Conservation (phyloP, 2,329 filamentous ascomycete genomes). For the Ilyonectria destructans region DNA sequence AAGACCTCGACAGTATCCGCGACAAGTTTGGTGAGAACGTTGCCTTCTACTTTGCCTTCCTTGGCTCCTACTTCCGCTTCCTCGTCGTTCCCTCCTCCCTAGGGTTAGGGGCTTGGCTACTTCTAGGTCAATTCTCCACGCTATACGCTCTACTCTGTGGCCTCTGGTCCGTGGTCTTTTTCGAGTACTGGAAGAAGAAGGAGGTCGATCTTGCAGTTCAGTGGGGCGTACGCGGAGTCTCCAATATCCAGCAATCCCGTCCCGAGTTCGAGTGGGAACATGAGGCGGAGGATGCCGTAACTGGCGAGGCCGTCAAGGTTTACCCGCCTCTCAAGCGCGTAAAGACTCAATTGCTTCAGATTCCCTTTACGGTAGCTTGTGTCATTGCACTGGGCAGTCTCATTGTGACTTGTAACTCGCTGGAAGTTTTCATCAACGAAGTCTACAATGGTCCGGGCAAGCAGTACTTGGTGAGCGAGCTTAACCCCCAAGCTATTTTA, state of each 20-base stretch:
- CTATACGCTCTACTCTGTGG: slow-evolving; percentile 85
- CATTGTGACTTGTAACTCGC: slow-evolving; percentile 89
- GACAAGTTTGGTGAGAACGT: slow-evolving; percentile 87
- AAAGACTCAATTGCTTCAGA: slow-evolving; percentile 82
- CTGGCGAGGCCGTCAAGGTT: slow-evolving; percentile 82
- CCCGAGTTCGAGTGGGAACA: slow-evolving; percentile 86
- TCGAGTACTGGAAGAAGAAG: slow-evolving; percentile 97
- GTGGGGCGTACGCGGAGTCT: slow-evolving; percentile 92
- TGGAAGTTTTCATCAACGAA: slow-evolving; percentile 96
- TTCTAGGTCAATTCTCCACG: slow-evolving; percentile 89
- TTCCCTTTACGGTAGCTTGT: slow-evolving; percentile 88
- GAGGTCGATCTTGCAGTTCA: slow-evolving; percentile 88
- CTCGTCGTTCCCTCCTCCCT: slow-evolving; percentile 86
- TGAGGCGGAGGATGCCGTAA: slow-evolving; percentile 83
- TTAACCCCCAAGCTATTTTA: neutral
- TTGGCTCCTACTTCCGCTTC: slow-evolving; percentile 91
- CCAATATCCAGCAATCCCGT: slow-evolving; percentile 83
- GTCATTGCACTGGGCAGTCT: slow-evolving; percentile 82
- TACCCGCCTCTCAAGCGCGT: slow-evolving; percentile 86
- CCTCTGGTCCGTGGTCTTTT: slow-evolving; percentile 91
- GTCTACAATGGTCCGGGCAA: slow-evolving; percentile 94
- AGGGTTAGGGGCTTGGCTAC: slow-evolving; percentile 83
- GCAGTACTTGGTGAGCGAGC: slow-evolving; percentile 78
- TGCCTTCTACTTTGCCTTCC: slow-evolving; percentile 96
- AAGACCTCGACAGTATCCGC: slow-evolving; percentile 82